Evolutionary conservation across 192 early-diverging fungal genomes (phyloP).

Genomic region (Podila epicladia): DNA sequence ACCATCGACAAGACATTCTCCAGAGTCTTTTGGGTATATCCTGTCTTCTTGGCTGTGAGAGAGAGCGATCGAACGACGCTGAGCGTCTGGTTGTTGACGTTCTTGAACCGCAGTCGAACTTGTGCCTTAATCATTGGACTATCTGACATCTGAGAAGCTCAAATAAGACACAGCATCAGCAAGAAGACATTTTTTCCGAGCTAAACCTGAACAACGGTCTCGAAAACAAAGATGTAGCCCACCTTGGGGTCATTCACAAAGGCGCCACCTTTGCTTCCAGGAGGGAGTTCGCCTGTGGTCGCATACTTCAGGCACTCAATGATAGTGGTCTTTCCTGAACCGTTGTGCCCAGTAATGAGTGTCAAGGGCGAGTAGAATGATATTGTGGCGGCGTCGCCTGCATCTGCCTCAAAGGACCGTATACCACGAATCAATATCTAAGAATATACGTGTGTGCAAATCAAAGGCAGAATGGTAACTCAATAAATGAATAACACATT

Average conservation of each 20-base stretch:
- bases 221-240: background rate
- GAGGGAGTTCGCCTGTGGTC: constrained; percentile 91
- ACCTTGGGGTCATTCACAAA: constrained; percentile 97
- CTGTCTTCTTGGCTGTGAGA: constrained; percentile 72
- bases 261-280: constrained; percentile 85
- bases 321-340: constrained; percentile 98
- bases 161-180: background rate
- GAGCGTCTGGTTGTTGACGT: constrained; percentile 78
- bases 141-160: constrained; percentile 65
- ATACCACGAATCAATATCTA: constrained; percentile 84
- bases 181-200: background rate
- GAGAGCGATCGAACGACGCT: constrained; percentile 81
- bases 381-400: constrained; percentile 68
- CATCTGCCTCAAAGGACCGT: constrained; percentile 88
- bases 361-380: constrained; percentile 93
- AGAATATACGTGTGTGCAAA: background rate
- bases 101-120: constrained; percentile 86
- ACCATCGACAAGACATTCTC: constrained; percentile 75
- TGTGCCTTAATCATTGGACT: constrained; percentile 90
- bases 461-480: background rate
- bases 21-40: constrained; percentile 75
- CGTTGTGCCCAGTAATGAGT: constrained; percentile 95
- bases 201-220: background rate
- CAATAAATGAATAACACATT: background rate
- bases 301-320: constrained; percentile 98